A percentile compares a stretch with the other conserved stretches of the same genome.
These are phyloP conservation scores for Aureobasidium lini DNA, from an alignment of 2,329 filamentous ascomycete genomes.

Conservation along the genomic window DNA sequence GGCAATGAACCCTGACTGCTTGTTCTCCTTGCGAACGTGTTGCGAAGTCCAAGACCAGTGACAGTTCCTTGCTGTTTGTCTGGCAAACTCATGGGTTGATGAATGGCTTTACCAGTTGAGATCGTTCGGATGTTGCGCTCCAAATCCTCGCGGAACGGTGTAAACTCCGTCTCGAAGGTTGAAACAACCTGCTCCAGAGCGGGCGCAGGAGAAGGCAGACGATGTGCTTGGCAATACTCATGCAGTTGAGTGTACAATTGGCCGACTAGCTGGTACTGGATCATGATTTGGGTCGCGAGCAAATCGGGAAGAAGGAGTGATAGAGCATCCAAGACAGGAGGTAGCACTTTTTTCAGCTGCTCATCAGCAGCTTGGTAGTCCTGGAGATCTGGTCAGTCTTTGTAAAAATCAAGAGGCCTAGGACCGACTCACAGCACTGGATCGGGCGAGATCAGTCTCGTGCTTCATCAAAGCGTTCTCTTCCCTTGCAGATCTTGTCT, in stretches of 20 bases:
- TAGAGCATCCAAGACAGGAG: constrained; percentile 60
- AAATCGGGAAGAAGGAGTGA: constrained; percentile 69
- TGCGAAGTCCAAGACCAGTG: constrained; percentile 42
- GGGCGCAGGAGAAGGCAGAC: constrained; percentile 64
- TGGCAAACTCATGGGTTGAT: constrained; percentile 46
- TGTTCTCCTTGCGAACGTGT: constrained; percentile 21
- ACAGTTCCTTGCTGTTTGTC: constrained; percentile 38
- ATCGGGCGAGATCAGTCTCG: constrained; percentile 59
- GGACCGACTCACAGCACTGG: constrained; percentile 49
- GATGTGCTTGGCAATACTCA: constrained; percentile 61
- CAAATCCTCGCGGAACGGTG: constrained; percentile 56
- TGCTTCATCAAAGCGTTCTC: constrained; percentile 63
- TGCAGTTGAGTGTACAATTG: constrained; percentile 72
- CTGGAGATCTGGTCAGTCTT: constrained; percentile 15
- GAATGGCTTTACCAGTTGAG: constrained; percentile 58
- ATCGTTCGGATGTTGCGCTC: constrained; percentile 57
- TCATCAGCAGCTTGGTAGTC: constrained; percentile 70
- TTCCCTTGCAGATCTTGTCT: constrained; percentile 63
- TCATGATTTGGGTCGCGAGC: constrained; percentile 61
- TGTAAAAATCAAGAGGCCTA: background rate
- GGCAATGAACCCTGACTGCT: constrained; percentile 14
- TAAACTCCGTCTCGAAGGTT: constrained; percentile 57
- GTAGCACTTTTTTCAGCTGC: constrained; percentile 63
- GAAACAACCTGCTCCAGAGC: constrained; percentile 64
- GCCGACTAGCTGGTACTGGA: constrained; percentile 70